Percentiles rank a stretch among this genome's conserved stretches.
These are phyloP conservation scores for Vitis hybrid DNA, from an alignment of 177 flowering plant genomes.

Conservation along the genomic window DNA sequence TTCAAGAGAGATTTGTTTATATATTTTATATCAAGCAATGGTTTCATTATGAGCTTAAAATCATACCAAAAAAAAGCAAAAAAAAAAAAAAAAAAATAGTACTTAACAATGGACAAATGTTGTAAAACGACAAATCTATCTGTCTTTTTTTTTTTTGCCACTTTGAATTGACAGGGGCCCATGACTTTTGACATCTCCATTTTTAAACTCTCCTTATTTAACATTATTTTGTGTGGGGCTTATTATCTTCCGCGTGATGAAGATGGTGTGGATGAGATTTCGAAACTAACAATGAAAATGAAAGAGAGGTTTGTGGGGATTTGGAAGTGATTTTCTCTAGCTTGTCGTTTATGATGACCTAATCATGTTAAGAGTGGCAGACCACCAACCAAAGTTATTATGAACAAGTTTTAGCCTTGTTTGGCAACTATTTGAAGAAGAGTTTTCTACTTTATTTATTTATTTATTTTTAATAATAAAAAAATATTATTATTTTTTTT, in stretches of 20 bases:
- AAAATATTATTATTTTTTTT: too few relatives aligned
- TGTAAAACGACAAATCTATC: too few relatives aligned
- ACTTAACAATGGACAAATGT: not conserved
- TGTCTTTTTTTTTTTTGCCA: not conserved
- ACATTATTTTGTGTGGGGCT: not conserved
- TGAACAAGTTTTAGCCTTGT: too few relatives aligned
- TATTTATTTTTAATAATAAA: too few relatives aligned
- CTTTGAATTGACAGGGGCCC: conserved; percentile 14
- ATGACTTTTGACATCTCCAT: conserved; percentile 7
- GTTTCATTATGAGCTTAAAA: not conserved
- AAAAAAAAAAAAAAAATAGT: too few relatives aligned
- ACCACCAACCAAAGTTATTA: too few relatives aligned
- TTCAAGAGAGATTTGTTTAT: not conserved
- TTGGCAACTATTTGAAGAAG: too few relatives aligned
- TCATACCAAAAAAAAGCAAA: too few relatives aligned
- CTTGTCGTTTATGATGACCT: too few relatives aligned
- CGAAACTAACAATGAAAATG: conserved; percentile 16
- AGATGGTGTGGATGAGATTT: conserved; percentile 19
- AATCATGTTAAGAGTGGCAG: too few relatives aligned
- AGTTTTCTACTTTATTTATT: too few relatives aligned
- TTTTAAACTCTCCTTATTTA: not conserved
- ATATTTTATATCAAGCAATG: not conserved
- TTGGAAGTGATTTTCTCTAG: not conserved
- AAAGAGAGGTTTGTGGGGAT: conserved; percentile 30
- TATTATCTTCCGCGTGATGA: conserved; percentile 1